Evolutionary conservation across 2,329 filamentous ascomycete genomes (phyloP).

Genomic region (Ascosphaera aggregata): DNA sequence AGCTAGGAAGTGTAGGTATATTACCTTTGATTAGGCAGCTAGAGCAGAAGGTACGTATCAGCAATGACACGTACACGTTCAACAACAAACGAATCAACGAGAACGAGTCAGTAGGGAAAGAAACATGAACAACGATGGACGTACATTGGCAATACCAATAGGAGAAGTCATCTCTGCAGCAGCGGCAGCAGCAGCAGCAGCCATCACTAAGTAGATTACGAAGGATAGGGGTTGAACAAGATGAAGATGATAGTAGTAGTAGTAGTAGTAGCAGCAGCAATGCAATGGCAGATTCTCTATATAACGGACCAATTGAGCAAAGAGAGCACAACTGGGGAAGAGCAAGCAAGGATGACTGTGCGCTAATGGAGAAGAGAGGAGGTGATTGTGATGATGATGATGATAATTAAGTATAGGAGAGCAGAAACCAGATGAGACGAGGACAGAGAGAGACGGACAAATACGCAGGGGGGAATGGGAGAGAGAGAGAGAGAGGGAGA

Average conservation of each 20-base stretch:
- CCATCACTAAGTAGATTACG: too few species aligned
- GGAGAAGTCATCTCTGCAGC: slow-evolving; percentile 36
- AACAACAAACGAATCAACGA: background rate
- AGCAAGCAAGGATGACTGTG: background rate
- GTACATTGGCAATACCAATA: slow-evolving; percentile 53
- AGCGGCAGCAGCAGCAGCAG: slow-evolving; percentile 26
- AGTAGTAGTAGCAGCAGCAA: too few species aligned
- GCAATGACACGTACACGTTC: slow-evolving; percentile 6
- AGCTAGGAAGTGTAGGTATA: too few species aligned
- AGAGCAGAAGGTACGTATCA: slow-evolving; percentile 12
- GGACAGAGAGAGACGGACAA: background rate
- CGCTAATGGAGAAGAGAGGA: slow-evolving; percentile 1
- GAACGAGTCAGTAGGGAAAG: too few species aligned
- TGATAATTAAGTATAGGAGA: slow-evolving; percentile 6
- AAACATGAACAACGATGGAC: too few species aligned
- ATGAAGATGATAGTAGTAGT: too few species aligned
- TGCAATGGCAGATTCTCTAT: too few species aligned
- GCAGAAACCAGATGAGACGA: slow-evolving; percentile 3
- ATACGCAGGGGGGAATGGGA: slow-evolving; percentile 3
- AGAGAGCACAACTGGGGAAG: slow-evolving; percentile 1
- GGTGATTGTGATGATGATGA: slow-evolving; percentile 1
- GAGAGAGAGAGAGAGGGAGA: slow-evolving; percentile 5
- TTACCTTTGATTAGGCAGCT: slow-evolving; percentile 48
- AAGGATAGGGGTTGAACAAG: too few species aligned
- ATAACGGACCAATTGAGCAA: slow-evolving; percentile 2